Base-by-base conservation (phyloP, 371 early-diverging fungal genomes). In the Umbelopsis sp. region DNA sequence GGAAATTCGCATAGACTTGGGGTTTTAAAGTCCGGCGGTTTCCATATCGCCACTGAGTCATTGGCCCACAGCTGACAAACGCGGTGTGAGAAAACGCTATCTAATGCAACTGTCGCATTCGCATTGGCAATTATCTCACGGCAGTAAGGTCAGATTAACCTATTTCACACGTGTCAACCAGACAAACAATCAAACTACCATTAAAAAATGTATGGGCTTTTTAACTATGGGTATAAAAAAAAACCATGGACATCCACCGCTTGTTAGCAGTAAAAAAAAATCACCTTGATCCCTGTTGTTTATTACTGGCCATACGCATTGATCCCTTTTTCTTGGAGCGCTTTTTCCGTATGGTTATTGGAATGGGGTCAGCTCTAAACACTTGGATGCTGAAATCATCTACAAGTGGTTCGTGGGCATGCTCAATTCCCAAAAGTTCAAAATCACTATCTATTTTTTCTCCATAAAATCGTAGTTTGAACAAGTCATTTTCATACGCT, bases 391-490 rank as follows among this genome's bases (percentile, higher is more conserved):
- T 29, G 8, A 1, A 35, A 4, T 57, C 57, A 29, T 57, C 57
- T 4, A 35, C 57, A 35, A 32, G 4, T 10, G 37, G 10, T 12
- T 57, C 57, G 35, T 18, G 18, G 3, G 16, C 18, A 29, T 29
- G 35, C 16, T 57, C 57, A 0, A 57, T 57, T 29, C 35, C 57
- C 4, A 57, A 32, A 18, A 18, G 18, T 35, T 57, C 57, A 37
- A 50, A 50, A 65, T 65, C 66, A 9, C 37, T 48, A 35, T 79
- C 74, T 25, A 83, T 80, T 20, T 71, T 76, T 66, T 78, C 75
- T 37, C 78, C 83, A 71, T 83, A 83, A 20, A 74, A 50, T 41
- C 80, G 79, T 68, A 78, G 71, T 53, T 83, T 76, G 53, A 78
- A 83, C 5, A 80, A 77, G 57, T 83, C 81, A 63, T 78, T 74